A percentile compares a stretch with the other conserved stretches of the same genome.
phyloP scores from a whole-genome alignment of 306 rosid species.

The Clitoria ternatea region DNA sequence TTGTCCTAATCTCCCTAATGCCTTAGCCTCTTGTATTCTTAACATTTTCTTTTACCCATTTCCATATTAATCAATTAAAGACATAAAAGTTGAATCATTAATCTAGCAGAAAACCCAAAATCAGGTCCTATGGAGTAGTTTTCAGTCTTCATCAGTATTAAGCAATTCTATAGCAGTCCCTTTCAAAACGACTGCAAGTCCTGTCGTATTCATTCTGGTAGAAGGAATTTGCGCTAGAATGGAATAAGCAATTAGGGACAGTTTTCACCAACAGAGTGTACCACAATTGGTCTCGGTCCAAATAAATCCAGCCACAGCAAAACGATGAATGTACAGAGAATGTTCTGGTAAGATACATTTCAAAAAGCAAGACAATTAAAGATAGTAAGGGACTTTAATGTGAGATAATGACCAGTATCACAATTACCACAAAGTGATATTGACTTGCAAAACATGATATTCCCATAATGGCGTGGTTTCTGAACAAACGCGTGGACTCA shows the following conservation, averaged over 20 bases:
- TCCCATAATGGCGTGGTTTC: constrained; percentile 23
- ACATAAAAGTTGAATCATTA: background rate
- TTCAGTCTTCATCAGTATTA: constrained; percentile 4
- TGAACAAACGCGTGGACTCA: constrained; percentile 36
- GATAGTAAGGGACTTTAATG: background rate
- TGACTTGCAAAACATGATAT: constrained; percentile 17
- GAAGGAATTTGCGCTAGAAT: background rate
- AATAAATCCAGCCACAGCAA: background rate
- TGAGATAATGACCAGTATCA: background rate
- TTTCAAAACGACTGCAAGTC: constrained; percentile 8
- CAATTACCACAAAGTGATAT: background rate
- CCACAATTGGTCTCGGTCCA: background rate
- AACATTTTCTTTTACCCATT: background rate
- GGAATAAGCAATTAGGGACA: background rate
- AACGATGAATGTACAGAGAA: constrained; percentile 6
- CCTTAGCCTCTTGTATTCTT: too few relatives aligned
- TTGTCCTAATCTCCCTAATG: too few relatives aligned
- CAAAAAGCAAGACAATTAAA: background rate
- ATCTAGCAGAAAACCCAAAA: background rate
- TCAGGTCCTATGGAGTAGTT: background rate
- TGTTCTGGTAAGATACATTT: constrained; percentile 14
- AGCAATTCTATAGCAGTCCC: background rate
- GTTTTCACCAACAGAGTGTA: constrained; percentile 14
- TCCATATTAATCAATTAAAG: background rate
- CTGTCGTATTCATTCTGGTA: background rate